A percentile compares a stretch with the other conserved stretches of the same genome.
phyloP scores from a whole-genome alignment of 2,329 filamentous ascomycete species.

The Pseudogymnoascus sp. region DNA sequence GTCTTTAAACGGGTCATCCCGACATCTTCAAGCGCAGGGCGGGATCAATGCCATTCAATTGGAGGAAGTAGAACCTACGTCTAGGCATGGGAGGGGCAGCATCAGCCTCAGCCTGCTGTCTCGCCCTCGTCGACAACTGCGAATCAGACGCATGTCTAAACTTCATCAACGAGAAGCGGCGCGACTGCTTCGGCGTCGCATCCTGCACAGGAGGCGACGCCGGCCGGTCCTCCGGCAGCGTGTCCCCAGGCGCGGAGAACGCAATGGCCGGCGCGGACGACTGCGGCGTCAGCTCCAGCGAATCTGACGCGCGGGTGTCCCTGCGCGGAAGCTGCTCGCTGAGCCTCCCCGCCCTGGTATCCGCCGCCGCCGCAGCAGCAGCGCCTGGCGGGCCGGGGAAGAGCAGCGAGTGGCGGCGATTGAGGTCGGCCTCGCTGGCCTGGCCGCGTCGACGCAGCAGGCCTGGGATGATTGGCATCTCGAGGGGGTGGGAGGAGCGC shows the following conservation, averaged over 20 bases:
- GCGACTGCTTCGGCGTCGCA: constrained; percentile 43
- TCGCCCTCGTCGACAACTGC: constrained; percentile 69
- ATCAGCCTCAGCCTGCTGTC: constrained; percentile 48
- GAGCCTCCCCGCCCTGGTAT: constrained; percentile 20
- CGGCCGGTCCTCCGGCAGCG: constrained; percentile 12
- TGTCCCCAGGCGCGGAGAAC: background rate
- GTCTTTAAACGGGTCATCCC: constrained; percentile 9
- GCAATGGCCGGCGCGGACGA: constrained; percentile 6
- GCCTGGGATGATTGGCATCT: constrained; percentile 16
- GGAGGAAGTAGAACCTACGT: background rate
- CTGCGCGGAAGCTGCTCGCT: constrained; percentile 27
- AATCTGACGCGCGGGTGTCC: constrained; percentile 16
- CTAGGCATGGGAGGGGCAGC: constrained; percentile 43
- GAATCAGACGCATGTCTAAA: constrained; percentile 91
- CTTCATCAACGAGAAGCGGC: constrained; percentile 62
- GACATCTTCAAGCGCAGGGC: background rate
- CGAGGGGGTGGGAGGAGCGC: background rate
- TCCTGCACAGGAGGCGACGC: constrained; percentile 42
- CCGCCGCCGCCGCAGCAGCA: constrained; percentile 9
- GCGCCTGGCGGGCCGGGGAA: constrained; percentile 14
- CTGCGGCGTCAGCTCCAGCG: constrained; percentile 21
- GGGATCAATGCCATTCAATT: background rate
- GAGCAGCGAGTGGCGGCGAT: constrained; percentile 25
- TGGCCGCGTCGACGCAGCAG: constrained; percentile 24
- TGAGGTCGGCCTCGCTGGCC: constrained; percentile 22